Percentiles rank a stretch among this genome's conserved stretches.
Evolutionary conservation across 2,329 filamentous ascomycete genomes (phyloP).

Genomic region (Achaetomium macrosporum): DNA sequence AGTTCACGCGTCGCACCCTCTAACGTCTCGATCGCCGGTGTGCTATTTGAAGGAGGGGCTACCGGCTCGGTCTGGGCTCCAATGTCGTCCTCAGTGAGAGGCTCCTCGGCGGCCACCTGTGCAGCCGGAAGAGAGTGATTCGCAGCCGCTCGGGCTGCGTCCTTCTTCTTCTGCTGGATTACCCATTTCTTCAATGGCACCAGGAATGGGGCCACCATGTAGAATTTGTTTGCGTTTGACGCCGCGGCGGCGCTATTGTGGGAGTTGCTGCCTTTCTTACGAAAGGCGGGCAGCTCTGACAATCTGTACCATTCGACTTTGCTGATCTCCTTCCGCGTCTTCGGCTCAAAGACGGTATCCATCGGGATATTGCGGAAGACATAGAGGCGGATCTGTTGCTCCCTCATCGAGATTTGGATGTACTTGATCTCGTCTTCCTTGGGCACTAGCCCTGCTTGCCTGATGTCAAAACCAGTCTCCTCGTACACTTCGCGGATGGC

Average conservation of each 20-base stretch:
- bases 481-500: constrained; percentile 92
- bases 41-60: constrained; percentile 27
- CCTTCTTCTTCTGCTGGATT: constrained; percentile 71
- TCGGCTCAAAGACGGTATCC: constrained; percentile 81
- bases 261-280: constrained; percentile 57
- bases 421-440: constrained; percentile 68
- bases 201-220: constrained; percentile 95
- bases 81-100: constrained; percentile 58
- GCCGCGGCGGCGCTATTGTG: constrained; percentile 52
- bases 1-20: constrained; percentile 48
- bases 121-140: constrained; percentile 37
- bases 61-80: constrained; percentile 36
- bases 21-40: constrained; percentile 40
- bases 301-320: constrained; percentile 94
- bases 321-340: constrained; percentile 94
- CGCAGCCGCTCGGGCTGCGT: constrained; percentile 41
- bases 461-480: constrained; percentile 86
- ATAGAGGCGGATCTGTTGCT: constrained; percentile 89
- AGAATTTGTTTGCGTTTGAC: constrained; percentile 78
- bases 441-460: constrained; percentile 67
- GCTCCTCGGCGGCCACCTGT: constrained; percentile 48
- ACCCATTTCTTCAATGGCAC: constrained; percentile 86
- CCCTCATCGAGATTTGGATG: constrained; percentile 83
- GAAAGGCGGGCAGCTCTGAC: constrained; percentile 76
- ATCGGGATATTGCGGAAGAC: constrained; percentile 85